Conservation (phyloP, 2,329 filamentous ascomycete genomes). For the Fusarium algeriense region DNA sequence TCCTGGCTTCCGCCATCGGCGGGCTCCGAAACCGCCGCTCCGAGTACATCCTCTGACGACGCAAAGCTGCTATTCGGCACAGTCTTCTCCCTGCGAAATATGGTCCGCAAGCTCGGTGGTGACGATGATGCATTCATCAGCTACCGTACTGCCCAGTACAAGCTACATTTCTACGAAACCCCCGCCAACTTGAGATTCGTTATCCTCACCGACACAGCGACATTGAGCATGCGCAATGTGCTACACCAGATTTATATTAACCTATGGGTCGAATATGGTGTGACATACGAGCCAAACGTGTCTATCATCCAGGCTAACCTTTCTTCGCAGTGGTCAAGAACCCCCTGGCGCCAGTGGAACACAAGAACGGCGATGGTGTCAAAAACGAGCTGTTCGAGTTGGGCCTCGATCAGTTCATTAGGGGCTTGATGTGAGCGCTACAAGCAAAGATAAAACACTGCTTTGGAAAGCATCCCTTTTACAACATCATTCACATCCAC, state of each 20-base stretch:
- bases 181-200: constrained; percentile 96
- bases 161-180: constrained; percentile 99
- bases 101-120: constrained; percentile 94
- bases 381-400: constrained; percentile 78
- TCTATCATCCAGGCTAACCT: background rate
- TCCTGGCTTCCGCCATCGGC: constrained; percentile 76
- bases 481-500: no score
- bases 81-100: constrained; percentile 95
- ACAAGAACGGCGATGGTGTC: constrained; percentile 76
- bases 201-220: constrained; percentile 91
- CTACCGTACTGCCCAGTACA: constrained; percentile 94
- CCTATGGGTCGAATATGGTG: constrained; percentile 95
- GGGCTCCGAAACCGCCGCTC: constrained; percentile 33
- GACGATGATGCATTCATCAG: constrained; percentile 95
- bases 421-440: constrained; percentile 67
- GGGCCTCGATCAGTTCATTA: constrained; percentile 81
- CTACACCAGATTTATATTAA: constrained; percentile 99
- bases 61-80: constrained; percentile 98
- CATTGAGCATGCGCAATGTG: constrained; percentile 91
- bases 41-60: constrained; percentile 73
- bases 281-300: constrained; percentile 44
- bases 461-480: constrained; percentile 16
- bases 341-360: constrained; percentile 75
- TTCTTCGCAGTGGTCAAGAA: constrained; percentile 73
- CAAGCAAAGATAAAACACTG: background rate